Percentiles rank a stretch among this genome's conserved stretches.
Evolutionary conservation across 768 basidiomycete species (phyloP).

Genomic region (Rhodotorula diobovata): DNA sequence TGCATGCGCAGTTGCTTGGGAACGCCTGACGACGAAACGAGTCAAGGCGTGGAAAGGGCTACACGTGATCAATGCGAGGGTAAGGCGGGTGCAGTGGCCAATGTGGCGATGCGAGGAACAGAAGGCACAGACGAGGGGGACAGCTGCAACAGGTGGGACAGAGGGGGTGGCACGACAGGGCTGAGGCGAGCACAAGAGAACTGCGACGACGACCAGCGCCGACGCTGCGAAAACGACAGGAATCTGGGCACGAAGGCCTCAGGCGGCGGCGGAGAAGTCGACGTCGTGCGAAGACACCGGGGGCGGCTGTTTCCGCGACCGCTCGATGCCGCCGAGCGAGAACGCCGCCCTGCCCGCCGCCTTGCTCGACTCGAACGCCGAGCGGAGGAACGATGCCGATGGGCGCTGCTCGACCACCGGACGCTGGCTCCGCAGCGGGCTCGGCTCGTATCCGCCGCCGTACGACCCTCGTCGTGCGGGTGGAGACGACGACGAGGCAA

Average conservation of each 20-base stretch:
- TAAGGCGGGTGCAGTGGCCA: no score
- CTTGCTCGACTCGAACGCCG: constrained; percentile 20
- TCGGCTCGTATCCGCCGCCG: neutral
- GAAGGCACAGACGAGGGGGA: no score
- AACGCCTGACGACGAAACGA: no score
- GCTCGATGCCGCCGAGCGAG: constrained; percentile 11
- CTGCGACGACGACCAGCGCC: no score
- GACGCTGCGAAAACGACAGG: neutral
- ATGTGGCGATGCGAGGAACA: no score
- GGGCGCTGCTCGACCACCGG: no score
- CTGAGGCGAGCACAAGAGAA: no score
- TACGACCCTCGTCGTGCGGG: constrained; percentile 8
- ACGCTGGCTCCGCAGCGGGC: constrained; percentile 6
- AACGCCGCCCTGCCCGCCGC: constrained; percentile 5
- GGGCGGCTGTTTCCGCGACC: neutral
- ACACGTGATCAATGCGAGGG: no score
- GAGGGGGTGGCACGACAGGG: no score
- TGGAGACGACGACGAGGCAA: constrained; percentile 5
- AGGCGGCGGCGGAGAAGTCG: neutral
- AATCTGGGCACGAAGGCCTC: neutral
- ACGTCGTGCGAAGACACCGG: neutral
- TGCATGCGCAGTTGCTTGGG: neutral
- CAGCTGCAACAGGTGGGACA: no score
- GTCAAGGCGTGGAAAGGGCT: no score
- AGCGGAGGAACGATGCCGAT: constrained; percentile 27